Evolutionary conservation across 495 filamentous ascomycete species (phyloP), one percentile per base, ranked within the genome.

Genomic region (Penicillium silybi): DNA sequence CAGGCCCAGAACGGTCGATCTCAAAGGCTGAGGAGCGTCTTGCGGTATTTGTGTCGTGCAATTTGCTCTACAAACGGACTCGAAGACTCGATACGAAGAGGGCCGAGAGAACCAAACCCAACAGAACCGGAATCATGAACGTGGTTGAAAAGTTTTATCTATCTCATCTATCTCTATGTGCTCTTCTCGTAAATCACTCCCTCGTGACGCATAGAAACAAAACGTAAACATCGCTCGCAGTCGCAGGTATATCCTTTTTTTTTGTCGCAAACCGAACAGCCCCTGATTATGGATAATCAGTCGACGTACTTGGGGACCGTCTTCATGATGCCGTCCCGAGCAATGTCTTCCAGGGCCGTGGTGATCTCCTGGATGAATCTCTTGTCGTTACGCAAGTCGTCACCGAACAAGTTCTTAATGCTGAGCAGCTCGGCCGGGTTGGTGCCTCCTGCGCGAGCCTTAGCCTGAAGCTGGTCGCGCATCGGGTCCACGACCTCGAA

Each of bases 401-500:
- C 71, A 56, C 74, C 74, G 37, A 77, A 77, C 11, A 77, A 62
- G 25, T 29, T 70, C 64, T 67, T 71, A 40, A 74, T 69, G 52
- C 62, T 66, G 13, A 77, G 71, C 29, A 77, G 50, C 41, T 63
- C 58, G 4, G 43, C 11, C 0, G 74, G 74, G 47, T 68, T 60
- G 49, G 59, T 64, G 23, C 68, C 67, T 3, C 71, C 70, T 0
- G 64, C 64, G 34, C 53, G 58, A 20, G 74, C 72, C 62, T 66
- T 67, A 20, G 67, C 63, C 64, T 72, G 67, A 3, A 77, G 65
- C 48, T 72, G 65, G 20, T 72, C 71, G 17, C 56, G 58, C 74
- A 77, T 75, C 3, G 74, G 74, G 52, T 77, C 74, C 4, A 70
- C 60, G 27, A 77, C 59, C n/a, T 54, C 32, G 54, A 74, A 73